A percentile compares a stretch with the other conserved stretches of the same genome.
Evolutionary conservation across 2,329 filamentous ascomycete species (phyloP).

Genomic region (Cordyceps javanica): DNA sequence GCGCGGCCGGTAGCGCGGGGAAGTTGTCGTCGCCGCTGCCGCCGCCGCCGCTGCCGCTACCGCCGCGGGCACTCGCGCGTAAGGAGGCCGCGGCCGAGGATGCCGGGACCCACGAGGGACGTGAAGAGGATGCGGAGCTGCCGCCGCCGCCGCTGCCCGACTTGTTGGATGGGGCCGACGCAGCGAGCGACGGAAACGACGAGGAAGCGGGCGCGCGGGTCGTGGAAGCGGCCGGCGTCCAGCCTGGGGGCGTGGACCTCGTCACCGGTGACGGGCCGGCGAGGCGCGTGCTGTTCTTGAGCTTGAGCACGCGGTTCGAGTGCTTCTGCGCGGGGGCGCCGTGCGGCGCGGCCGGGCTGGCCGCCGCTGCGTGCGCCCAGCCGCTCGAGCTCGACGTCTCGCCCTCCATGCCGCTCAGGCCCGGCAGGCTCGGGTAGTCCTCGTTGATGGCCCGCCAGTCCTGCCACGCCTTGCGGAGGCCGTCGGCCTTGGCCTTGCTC

Average conservation of each 20-base stretch:
- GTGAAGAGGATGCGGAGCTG: not conserved
- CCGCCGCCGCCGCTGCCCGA: not conserved
- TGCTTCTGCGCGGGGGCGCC: constrained; percentile 40
- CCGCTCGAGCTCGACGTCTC: constrained; percentile 49
- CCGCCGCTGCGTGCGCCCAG: constrained; percentile 54
- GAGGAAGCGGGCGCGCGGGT: constrained; percentile 20
- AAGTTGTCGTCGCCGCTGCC: constrained; percentile 69
- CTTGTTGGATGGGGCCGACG: constrained; percentile 4
- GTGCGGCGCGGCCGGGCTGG: constrained; percentile 42
- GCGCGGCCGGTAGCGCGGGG: constrained; percentile 72
- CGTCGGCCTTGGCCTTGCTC: constrained; percentile 65
- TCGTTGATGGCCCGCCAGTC: constrained; percentile 96
- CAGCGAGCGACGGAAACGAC: constrained; percentile 34
- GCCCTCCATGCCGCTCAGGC: constrained; percentile 62
- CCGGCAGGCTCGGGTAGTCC: constrained; percentile 85
- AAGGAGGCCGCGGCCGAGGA: constrained; percentile 3
- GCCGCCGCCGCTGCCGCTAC: no score
- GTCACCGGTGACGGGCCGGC: constrained; percentile 28
- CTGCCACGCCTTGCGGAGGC: constrained; percentile 78
- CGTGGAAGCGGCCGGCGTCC: constrained; percentile 18
- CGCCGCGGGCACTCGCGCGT: constrained; percentile 20
- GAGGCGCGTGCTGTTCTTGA: constrained; percentile 51
- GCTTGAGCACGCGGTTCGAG: constrained; percentile 49
- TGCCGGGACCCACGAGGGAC: constrained; percentile 21
- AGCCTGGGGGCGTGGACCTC: constrained; percentile 17